phyloP scores from a whole-genome alignment of 2,329 filamentous ascomycete genomes.

The Pyrenophora graminea region DNA sequence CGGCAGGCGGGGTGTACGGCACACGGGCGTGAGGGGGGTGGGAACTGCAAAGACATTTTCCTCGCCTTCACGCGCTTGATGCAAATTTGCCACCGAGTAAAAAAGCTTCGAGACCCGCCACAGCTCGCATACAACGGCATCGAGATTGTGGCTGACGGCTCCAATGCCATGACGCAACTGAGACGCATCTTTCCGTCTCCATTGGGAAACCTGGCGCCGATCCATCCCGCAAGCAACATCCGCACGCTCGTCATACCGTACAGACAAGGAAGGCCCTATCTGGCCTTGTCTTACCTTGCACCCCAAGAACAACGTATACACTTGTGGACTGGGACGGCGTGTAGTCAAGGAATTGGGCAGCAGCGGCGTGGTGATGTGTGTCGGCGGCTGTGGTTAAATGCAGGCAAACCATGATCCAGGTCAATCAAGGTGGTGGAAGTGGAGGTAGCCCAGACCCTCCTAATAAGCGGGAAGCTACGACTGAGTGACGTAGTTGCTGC shows the following conservation, averaged over 20 bases:
- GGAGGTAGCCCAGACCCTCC: conserved; percentile 8
- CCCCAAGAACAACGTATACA: not conserved
- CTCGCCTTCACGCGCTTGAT: not conserved
- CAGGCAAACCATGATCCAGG: conserved; percentile 2
- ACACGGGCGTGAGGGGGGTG: too few relatives aligned
- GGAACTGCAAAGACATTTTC: not conserved
- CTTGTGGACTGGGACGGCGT: conserved; percentile 5
- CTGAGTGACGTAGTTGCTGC: conserved; percentile 20
- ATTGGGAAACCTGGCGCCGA: conserved; percentile 15
- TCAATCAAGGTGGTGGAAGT: conserved; percentile 7
- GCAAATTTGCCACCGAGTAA: too few relatives aligned
- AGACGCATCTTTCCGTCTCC: conserved; percentile 7
- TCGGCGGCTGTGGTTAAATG: conserved; percentile 3
- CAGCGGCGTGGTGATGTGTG: not conserved
- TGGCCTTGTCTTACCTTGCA: conserved; percentile 1
- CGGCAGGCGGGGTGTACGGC: not conserved
- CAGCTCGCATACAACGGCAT: conserved; percentile 3
- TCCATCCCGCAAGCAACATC: conserved; percentile 7
- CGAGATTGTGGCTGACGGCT: conserved; percentile 17
- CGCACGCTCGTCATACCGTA: conserved; percentile 15
- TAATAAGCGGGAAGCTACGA: conserved; percentile 13
- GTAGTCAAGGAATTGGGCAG: conserved; percentile 1
- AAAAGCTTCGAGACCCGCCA: conserved; percentile 1
- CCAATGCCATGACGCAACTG: conserved; percentile 19
- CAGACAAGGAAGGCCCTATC: conserved; percentile 3